Base-by-base conservation (phyloP, 2,329 filamentous ascomycete genomes). In the Scytalidium sp. region DNA sequence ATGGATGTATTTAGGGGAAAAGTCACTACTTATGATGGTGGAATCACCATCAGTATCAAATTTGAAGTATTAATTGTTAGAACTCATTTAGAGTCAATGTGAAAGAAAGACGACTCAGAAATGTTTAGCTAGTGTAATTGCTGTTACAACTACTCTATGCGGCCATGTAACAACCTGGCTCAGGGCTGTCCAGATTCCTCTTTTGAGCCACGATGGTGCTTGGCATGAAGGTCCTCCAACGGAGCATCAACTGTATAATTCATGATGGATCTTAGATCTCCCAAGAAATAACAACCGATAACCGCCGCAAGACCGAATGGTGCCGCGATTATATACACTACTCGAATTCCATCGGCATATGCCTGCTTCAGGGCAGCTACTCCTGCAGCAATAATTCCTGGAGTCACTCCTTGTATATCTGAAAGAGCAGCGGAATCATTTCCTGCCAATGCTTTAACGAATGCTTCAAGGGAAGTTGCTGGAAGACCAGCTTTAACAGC, bases 321-420 rank as follows among this genome's bases (percentile, higher is more conserved):
- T 22, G 48, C 51, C 10, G 55, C 56, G 32, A 55, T 59, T 13
- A 57, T 55, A 17, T 50, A 59, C 13, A 57, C 55, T n/a, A 47
- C 39, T 17, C 53, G 27, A 6, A 57, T 27, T 1, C 49, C 48
- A 46, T 59, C 54, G 5, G 51, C 51, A 49, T 42, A 54, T n/a
- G 53, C 51, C 19, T 57, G 47, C 21, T 54, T 50, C 43, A 55
- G n/a, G 3, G 51, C 55, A 3, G 19, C 41, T 15, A 48, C 32
- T n/a, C 55, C 55, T 17, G 55, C 51, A 15, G 19, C 49, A 20
- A 54, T 47, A 19, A 54, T 48, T 7, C 23, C 2, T 6, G 52
- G 49, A 19, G 39, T 54, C 11, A 54, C 42, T 20, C 49, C 52
- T 2, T 45, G 49, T 19, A 52, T 45, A 7, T 23, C 23, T 11